Evolutionary conservation across 2,329 filamentous ascomycete species (phyloP).

Genomic region (Fusarium sp.): DNA sequence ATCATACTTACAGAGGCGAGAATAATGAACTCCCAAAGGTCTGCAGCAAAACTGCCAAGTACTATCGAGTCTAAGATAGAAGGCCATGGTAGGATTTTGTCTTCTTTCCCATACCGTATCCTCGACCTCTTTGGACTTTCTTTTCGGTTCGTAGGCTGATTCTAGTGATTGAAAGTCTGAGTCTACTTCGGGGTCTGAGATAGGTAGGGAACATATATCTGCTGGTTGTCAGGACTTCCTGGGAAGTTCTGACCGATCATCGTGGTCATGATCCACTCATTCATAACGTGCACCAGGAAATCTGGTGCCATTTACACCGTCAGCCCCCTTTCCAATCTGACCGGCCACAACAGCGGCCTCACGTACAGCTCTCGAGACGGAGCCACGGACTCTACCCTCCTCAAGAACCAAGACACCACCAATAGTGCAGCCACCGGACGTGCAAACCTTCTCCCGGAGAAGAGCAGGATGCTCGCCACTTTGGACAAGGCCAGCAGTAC

Average conservation of each 20-base stretch:
- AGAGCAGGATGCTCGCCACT: constrained; percentile 80
- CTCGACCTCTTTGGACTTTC: background rate
- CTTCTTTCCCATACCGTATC: background rate
- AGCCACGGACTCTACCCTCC: constrained; percentile 75
- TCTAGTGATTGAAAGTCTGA: background rate
- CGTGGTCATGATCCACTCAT: constrained; percentile 17
- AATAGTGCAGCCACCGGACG: constrained; percentile 82
- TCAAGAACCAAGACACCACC: constrained; percentile 78
- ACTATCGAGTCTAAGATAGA: constrained; percentile 25
- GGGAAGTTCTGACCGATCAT: background rate
- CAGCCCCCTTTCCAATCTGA: constrained; percentile 61
- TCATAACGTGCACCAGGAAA: constrained; percentile 23
- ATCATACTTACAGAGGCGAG: constrained; percentile 36
- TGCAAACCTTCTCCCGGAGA: constrained; percentile 79
- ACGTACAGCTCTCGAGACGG: constrained; percentile 73
- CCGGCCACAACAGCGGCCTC: constrained; percentile 77
- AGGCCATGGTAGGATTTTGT: background rate
- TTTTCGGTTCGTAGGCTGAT: background rate
- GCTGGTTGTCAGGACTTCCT: background rate
- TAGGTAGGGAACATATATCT: background rate
- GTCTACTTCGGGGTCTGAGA: background rate
- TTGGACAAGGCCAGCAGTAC: constrained; percentile 75
- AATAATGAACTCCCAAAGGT: constrained; percentile 21
- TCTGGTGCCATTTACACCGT: constrained; percentile 52
- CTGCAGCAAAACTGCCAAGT: constrained; percentile 27